Percentiles rank a stretch among this genome's conserved stretches.
Evolutionary conservation across 1,284 basidiomycete genomes (phyloP).

Genomic region (Chalciporus sp.): DNA sequence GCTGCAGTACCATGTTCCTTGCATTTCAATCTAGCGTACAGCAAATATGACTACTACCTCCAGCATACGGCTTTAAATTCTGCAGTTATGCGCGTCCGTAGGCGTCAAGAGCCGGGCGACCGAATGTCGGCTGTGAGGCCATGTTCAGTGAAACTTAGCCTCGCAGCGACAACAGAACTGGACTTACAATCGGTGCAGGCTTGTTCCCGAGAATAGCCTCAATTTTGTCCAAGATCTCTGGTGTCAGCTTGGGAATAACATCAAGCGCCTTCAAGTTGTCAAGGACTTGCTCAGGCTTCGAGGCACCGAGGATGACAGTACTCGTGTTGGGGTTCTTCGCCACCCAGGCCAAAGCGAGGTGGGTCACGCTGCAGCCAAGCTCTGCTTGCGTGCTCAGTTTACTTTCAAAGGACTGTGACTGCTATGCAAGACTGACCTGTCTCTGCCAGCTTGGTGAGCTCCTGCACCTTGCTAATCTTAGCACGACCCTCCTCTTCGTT

Average conservation of each 20-base stretch:
- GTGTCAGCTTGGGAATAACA: slow-evolving; percentile 58
- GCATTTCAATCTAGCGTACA: not conserved
- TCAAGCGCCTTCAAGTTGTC: slow-evolving; percentile 71
- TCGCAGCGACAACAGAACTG: not conserved
- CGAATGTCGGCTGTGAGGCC: slow-evolving; percentile 26
- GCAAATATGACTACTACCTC: not conserved
- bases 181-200: slow-evolving; percentile 37
- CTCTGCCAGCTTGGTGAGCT: slow-evolving; percentile 53
- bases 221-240: slow-evolving; percentile 56
- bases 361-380: slow-evolving; percentile 56
- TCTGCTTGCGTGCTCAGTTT: slow-evolving; percentile 35
- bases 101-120: slow-evolving; percentile 37
- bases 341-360: slow-evolving; percentile 80
- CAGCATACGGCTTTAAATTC: not conserved
- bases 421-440: slow-evolving; percentile 22
- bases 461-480: slow-evolving; percentile 56
- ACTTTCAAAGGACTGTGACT: not conserved
- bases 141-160: not conserved
- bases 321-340: slow-evolving; percentile 70
- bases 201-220: slow-evolving; percentile 55
- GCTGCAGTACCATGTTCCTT: not conserved
- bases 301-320: slow-evolving; percentile 70
- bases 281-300: slow-evolving; percentile 51
- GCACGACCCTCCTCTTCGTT: slow-evolving; percentile 42
- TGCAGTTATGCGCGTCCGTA: slow-evolving; percentile 22